Evolutionary conservation across 2,329 filamentous ascomycete species (phyloP).

Genomic region (Escovopsis sp.): DNA sequence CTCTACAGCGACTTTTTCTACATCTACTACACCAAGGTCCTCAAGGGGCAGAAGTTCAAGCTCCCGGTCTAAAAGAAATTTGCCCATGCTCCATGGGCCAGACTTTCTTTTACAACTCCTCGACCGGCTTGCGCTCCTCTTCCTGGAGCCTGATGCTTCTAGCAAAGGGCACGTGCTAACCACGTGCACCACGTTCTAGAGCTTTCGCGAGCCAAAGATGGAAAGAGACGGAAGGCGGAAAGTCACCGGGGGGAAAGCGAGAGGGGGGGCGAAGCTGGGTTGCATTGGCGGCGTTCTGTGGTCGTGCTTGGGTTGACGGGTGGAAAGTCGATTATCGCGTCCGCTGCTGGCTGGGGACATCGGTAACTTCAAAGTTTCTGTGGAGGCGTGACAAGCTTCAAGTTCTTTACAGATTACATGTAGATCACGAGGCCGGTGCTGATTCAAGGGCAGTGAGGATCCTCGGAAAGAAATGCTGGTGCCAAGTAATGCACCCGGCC

Average conservation of each 20-base stretch:
- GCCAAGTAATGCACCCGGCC: too few species aligned
- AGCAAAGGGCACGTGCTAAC: too few species aligned
- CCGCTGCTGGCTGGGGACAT: constrained; percentile 12
- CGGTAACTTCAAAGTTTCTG: constrained; percentile 7
- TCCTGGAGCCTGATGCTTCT: not conserved
- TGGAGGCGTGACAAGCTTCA: too few species aligned
- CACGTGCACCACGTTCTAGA: not conserved
- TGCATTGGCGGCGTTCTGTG: constrained; percentile 19
- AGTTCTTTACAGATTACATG: too few species aligned
- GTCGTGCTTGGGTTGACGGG: constrained; percentile 10
- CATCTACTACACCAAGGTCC: constrained; percentile 95
- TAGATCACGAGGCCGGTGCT: not conserved
- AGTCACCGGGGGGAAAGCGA: not conserved
- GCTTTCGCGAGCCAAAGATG: not conserved
- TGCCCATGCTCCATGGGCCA: constrained; percentile 2
- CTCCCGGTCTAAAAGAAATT: constrained; percentile 50
- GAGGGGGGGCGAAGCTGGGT: too few species aligned
- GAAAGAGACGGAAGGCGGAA: too few species aligned
- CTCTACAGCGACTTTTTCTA: constrained; percentile 99
- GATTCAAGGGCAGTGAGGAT: not conserved
- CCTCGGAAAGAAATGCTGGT: not conserved
- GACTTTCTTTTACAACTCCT: constrained; percentile 5
- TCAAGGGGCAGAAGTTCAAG: constrained; percentile 81
- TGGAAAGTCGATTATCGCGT: constrained; percentile 12
- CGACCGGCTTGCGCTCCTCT: not conserved